Percentiles rank a stretch among this genome's conserved stretches.
Evolutionary conservation across 768 basidiomycete species (phyloP).

Genomic region (Naganishia randhawae): DNA sequence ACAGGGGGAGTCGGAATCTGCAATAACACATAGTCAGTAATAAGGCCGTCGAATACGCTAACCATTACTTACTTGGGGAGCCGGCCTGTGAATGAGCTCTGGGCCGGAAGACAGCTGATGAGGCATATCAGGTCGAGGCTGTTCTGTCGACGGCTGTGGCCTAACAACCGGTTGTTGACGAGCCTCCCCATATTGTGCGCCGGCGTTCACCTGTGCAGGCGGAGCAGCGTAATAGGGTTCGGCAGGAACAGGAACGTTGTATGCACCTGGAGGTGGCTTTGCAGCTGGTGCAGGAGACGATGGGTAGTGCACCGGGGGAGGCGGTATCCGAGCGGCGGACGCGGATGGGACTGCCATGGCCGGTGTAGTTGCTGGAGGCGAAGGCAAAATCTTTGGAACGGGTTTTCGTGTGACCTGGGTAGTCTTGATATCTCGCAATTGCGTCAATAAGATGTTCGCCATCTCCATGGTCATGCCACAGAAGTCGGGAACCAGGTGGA

Average conservation of each 20-base stretch:
- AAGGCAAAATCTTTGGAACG: slow-evolving; percentile 14
- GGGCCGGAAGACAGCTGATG: slow-evolving; percentile 26
- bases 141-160: slow-evolving; percentile 10
- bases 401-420: slow-evolving; percentile 49
- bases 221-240: slow-evolving; percentile 33
- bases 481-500: slow-evolving; percentile 97
- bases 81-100: slow-evolving; percentile 8
- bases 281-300: slow-evolving; percentile 34
- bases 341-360: slow-evolving; percentile 32
- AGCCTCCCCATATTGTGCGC: slow-evolving; percentile 4
- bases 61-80: slow-evolving; percentile 17
- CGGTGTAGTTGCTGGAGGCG: slow-evolving; percentile 37
- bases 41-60: neutral
- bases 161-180: slow-evolving; percentile 33
- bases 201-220: slow-evolving; percentile 14
- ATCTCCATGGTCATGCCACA: slow-evolving; percentile 99
- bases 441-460: slow-evolving; percentile 83
- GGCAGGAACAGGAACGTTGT: slow-evolving; percentile 35
- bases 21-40: neutral
- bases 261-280: slow-evolving; percentile 37
- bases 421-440: slow-evolving; percentile 83
- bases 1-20: neutral
- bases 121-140: slow-evolving; percentile 26
- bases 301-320: slow-evolving; percentile 30
- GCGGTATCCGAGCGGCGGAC: slow-evolving; percentile 26